Conservation (phyloP, 768 basidiomycete species). For the Lanmaoa pseudosensibilis region DNA sequence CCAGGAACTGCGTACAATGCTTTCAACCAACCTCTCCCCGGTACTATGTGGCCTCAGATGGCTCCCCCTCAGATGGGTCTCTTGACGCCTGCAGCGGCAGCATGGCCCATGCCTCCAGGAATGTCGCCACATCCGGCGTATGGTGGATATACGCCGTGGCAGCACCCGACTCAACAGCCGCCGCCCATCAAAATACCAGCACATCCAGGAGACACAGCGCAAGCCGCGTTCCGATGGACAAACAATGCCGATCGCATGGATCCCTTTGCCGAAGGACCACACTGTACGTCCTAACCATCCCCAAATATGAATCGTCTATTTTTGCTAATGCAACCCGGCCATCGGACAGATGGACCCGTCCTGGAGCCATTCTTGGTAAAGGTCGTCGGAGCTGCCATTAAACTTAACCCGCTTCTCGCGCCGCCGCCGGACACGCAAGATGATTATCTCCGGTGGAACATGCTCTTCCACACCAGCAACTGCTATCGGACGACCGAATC, state of each 20-base stretch:
- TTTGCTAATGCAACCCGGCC: conserved; percentile 15
- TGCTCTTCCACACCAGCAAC: conserved; percentile 62
- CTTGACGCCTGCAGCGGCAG: conserved; percentile 26
- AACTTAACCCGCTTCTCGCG: conserved; percentile 61
- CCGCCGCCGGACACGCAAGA: conserved; percentile 45
- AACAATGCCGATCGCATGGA: conserved; percentile 34
- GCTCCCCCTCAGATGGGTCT: conserved; percentile 14
- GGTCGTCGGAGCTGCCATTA: conserved; percentile 46
- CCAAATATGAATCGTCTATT: neutral
- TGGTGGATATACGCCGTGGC: conserved; percentile 28
- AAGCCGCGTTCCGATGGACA: conserved; percentile 31
- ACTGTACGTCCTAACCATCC: conserved; percentile 36
- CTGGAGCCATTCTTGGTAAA: conserved; percentile 58
- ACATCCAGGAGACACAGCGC: conserved; percentile 23
- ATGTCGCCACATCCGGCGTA: conserved; percentile 25
- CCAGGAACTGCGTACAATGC: conserved; percentile 26
- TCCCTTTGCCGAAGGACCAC: conserved; percentile 41
- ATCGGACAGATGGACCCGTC: conserved; percentile 62
- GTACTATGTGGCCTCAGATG: conserved; percentile 23
- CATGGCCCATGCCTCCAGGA: conserved; percentile 28
- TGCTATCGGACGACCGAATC: conserved; percentile 65
- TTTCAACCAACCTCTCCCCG: conserved; percentile 35
- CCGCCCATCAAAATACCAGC: conserved; percentile 25
- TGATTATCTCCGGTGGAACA: conserved; percentile 69
- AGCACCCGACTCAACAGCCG: conserved; percentile 27